Base-by-base conservation (phyloP, 805 yeast genomes). In the Cyberlindnera mississippiensis region DNA sequence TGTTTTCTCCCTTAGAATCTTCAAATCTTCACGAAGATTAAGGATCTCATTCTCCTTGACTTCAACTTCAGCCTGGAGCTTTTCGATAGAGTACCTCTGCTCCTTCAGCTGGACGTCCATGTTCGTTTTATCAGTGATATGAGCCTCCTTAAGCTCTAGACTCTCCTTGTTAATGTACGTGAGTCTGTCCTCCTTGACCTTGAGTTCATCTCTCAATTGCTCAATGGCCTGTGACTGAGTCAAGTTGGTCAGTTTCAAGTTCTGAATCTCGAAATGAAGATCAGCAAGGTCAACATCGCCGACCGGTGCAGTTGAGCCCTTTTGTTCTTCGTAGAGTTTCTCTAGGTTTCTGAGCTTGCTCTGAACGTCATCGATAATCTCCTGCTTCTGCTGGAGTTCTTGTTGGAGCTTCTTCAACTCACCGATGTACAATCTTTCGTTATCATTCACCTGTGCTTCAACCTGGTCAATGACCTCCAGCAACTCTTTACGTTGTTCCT, bases 401-500 rank as follows among this genome's bases (percentile, higher is more conserved):
- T 54, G 53, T 32, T 62, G 61, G 22, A 64, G 45, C 27, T 69
- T 72, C 28, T 58, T 59, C 37, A 79, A 60, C 46, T 75, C 74
- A n/a, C 62, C 59, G 37, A 69, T 64, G 51, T 72, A 78, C 27
- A 74, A 60, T 16, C 57, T 55, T 45, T 75, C 82, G 44, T 73
- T 76, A 44, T 79, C 83, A 37, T 69, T 72, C 28, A 78, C 78
- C 32, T 78, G 77, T 26, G 63, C 57, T 33, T 77, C 75, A 57
- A 81, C 67, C 33, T 76, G 62, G 44, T 75, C 81, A 37, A 81
- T 68, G 14, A 76, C 78, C 37, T 73, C 76, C 35, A 82, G 58
- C 63, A 83, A 66, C 53, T 81, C 85, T 35, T 71, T 73, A 22
- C 83, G 64, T 34, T 81, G 83, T 13, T 59, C 52, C 38, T 78